Evolutionary conservation across 805 yeast genomes (phyloP).

Genomic region (Saccharomycopsis fermentans): DNA sequence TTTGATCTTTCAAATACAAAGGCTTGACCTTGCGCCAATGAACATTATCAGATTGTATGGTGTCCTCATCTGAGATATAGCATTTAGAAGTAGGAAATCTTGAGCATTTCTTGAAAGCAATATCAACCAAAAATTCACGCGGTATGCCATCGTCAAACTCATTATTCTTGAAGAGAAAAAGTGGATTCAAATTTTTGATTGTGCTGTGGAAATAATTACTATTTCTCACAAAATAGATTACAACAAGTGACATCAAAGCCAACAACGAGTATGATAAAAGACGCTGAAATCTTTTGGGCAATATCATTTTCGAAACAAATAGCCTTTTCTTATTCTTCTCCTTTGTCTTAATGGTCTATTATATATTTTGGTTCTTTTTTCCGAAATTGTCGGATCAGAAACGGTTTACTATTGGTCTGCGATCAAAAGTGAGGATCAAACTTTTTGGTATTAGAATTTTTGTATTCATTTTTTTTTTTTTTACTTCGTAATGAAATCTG

Average conservation of each 20-base stretch:
- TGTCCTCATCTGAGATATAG: conserved; percentile 8
- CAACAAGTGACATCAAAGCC: background rate
- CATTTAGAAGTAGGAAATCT: conserved; percentile 2
- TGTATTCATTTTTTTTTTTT: no score
- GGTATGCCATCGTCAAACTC: conserved; percentile 29
- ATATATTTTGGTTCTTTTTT: no score
- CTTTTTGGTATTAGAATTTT: no score
- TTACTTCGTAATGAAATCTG: no score
- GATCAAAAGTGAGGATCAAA: no score
- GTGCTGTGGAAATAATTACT: background rate
- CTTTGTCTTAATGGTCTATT: no score
- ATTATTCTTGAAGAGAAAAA: conserved; percentile 32
- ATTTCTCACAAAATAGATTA: background rate
- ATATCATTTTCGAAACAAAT: background rate
- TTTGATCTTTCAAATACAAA: conserved; percentile 8
- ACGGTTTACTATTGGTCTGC: no score
- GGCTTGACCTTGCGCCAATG: conserved; percentile 13
- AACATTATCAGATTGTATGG: conserved; percentile 6
- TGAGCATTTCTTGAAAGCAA: conserved; percentile 12
- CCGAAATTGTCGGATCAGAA: no score
- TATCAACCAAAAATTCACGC: conserved; percentile 13
- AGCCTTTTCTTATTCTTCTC: no score
- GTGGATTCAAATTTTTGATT: background rate
- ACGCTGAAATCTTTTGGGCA: background rate
- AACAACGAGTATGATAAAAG: background rate